These are phyloP conservation scores for Kalmanozyma brasiliensis DNA, from an alignment of 1,284 basidiomycete species.

Conservation along the genomic window DNA sequence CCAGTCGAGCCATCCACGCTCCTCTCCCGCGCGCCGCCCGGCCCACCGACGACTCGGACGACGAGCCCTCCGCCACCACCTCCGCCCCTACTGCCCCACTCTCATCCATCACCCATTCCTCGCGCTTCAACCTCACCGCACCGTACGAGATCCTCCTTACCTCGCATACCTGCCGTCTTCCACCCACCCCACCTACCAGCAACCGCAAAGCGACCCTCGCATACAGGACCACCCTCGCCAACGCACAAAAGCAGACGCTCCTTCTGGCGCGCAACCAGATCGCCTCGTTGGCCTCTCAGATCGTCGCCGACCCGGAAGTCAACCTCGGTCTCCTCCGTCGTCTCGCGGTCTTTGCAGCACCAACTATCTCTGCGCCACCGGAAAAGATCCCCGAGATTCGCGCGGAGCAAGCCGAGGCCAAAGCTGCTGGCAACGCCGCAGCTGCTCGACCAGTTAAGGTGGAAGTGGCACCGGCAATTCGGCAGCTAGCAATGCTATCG, in stretches of 20 bases:
- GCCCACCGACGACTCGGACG: conserved; percentile 4
- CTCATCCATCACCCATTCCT: conserved; percentile 50
- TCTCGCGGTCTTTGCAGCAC: conserved; percentile 50
- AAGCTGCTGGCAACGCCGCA: conserved; percentile 68
- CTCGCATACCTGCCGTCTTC: conserved; percentile 30
- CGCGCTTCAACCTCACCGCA: conserved; percentile 56
- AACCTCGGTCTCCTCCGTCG: conserved; percentile 59
- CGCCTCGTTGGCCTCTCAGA: conserved; percentile 60
- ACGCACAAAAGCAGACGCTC: conserved; percentile 20
- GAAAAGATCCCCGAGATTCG: conserved; percentile 36
- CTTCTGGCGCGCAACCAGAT: conserved; percentile 65
- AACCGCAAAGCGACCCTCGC: conserved; percentile 17
- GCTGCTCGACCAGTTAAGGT: conserved; percentile 32
- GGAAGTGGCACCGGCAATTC: conserved; percentile 81
- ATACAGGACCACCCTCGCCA: conserved; percentile 9
- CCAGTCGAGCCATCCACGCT: conserved; percentile 51
- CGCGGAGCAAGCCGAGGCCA: conserved; percentile 57
- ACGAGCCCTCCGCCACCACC: conserved; percentile 12
- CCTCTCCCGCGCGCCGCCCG: conserved; percentile 16
- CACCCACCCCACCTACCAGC: neutral
- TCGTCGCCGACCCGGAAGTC: conserved; percentile 63
- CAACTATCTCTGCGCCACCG: conserved; percentile 39
- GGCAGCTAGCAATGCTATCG: conserved; percentile 87
- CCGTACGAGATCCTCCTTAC: conserved; percentile 56
- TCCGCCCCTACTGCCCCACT: conserved; percentile 7